Evolutionary conservation across 768 basidiomycete genomes (phyloP).

Genomic region (Roridomyces roridus): DNA sequence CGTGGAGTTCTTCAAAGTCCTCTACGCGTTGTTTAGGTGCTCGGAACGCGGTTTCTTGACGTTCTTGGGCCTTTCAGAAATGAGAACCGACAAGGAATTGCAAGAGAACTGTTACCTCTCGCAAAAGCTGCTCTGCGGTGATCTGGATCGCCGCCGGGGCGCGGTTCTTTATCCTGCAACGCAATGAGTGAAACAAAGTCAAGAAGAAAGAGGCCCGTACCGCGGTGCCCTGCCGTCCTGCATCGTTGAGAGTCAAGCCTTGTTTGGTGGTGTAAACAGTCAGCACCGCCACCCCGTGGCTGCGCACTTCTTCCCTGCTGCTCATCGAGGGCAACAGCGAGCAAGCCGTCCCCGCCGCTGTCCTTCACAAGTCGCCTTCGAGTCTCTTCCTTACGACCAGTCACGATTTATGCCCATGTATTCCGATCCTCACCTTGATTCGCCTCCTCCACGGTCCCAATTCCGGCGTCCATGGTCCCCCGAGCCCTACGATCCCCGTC

Average conservation of each 20-base stretch:
- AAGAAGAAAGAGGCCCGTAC: constrained; percentile 39
- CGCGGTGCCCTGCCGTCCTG: constrained; percentile 84
- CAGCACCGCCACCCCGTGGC: background rate
- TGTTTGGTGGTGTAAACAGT: background rate
- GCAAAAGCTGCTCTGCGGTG: constrained; percentile 96
- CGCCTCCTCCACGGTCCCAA: constrained; percentile 56
- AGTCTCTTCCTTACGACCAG: constrained; percentile 20
- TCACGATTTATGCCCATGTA: constrained; percentile 41
- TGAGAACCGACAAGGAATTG: background rate
- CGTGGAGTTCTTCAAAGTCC: constrained; percentile 90
- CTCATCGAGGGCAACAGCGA: constrained; percentile 5
- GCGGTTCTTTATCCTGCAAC: constrained; percentile 88
- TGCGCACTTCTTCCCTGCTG: background rate
- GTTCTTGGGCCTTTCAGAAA: constrained; percentile 83
- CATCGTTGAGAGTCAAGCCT: constrained; percentile 44
- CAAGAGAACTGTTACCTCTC: constrained; percentile 65
- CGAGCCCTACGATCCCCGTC: constrained; percentile 55
- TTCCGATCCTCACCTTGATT: constrained; percentile 51
- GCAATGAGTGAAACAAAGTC: constrained; percentile 4
- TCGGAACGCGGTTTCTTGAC: constrained; percentile 90
- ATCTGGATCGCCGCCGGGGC: constrained; percentile 97
- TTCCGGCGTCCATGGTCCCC: constrained; percentile 74
- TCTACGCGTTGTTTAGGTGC: constrained; percentile 96
- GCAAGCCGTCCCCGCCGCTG: constrained; percentile 1
- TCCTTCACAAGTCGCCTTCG: background rate